Evolutionary conservation across 148 eudicot genomes (phyloP).

Genomic region (Gaultheria prostrata): DNA sequence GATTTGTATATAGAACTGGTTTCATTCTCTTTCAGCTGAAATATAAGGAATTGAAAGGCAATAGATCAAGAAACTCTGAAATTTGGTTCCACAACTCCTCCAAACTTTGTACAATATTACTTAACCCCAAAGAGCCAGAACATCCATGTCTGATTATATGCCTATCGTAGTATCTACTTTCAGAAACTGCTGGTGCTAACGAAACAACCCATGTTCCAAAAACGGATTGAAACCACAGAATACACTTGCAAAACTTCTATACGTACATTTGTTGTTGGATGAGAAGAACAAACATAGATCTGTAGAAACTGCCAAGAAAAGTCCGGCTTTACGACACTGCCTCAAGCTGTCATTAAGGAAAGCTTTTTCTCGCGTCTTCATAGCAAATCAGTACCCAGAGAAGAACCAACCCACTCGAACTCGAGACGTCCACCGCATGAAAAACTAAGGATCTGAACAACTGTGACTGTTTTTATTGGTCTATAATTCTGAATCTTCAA

Average conservation of each 20-base stretch:
- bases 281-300: background rate
- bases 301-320: background rate
- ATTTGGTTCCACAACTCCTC: background rate
- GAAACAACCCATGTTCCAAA: background rate
- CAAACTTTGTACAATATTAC: background rate
- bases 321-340: background rate
- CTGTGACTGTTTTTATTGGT: background rate
- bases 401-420: background rate
- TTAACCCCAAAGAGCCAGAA: background rate
- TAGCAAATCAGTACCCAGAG: background rate
- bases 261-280: background rate
- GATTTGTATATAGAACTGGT: background rate
- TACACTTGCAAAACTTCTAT: background rate
- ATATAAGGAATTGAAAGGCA: background rate
- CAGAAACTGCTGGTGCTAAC: background rate
- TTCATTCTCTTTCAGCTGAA: background rate
- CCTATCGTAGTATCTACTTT: background rate
- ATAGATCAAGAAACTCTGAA: background rate
- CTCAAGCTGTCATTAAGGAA: background rate
- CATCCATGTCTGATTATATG: background rate
- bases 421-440: background rate
- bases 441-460: background rate
- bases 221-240: background rate
- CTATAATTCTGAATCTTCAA: conserved; percentile 53
- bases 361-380: background rate